These are phyloP conservation scores for Puccinellia tenuiflora DNA, from an alignment of 176 grass and related monocot species.

Conservation along the genomic window DNA sequence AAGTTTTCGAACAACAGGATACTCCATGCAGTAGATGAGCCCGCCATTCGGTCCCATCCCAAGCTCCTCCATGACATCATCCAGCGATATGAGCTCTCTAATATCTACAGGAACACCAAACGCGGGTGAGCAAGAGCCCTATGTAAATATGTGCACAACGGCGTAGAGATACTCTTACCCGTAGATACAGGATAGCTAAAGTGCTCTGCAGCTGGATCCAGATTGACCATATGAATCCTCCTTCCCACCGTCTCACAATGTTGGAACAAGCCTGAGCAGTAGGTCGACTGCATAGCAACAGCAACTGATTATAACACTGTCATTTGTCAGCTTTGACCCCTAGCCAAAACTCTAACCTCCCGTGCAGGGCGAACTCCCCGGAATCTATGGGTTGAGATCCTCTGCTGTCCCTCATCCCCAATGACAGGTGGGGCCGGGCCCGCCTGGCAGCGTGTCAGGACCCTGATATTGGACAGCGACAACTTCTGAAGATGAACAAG, in stretches of 20 bases:
- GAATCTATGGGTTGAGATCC: too few species aligned
- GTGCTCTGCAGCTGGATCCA: constrained; percentile 83
- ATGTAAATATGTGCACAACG: neutral
- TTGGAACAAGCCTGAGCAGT: constrained; percentile 75
- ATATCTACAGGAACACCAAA: constrained; percentile 50
- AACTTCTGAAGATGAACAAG: too few species aligned
- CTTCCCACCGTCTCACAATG: constrained; percentile 62
- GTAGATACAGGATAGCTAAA: constrained; percentile 80
- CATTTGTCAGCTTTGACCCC: neutral
- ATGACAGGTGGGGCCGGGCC: too few species aligned
- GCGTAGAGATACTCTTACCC: constrained; percentile 16
- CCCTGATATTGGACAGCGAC: too few species aligned
- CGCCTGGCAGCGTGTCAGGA: too few species aligned
- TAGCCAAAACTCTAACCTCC: neutral
- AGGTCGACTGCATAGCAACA: constrained; percentile 63
- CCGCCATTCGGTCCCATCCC: constrained; percentile 82
- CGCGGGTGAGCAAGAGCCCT: neutral
- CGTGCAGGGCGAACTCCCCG: neutral
- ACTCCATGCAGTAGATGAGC: constrained; percentile 99
- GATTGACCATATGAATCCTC: constrained; percentile 85
- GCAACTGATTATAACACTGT: neutral
- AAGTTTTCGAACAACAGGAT: constrained; percentile 37
- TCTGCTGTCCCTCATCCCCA: too few species aligned
- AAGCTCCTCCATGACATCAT: constrained; percentile 97
- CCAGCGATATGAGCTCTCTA: constrained; percentile 86